Evolutionary conservation across 1,284 basidiomycete genomes (phyloP), one percentile per base, ranked within the genome.

Genomic region (Irpex lacteus): DNA sequence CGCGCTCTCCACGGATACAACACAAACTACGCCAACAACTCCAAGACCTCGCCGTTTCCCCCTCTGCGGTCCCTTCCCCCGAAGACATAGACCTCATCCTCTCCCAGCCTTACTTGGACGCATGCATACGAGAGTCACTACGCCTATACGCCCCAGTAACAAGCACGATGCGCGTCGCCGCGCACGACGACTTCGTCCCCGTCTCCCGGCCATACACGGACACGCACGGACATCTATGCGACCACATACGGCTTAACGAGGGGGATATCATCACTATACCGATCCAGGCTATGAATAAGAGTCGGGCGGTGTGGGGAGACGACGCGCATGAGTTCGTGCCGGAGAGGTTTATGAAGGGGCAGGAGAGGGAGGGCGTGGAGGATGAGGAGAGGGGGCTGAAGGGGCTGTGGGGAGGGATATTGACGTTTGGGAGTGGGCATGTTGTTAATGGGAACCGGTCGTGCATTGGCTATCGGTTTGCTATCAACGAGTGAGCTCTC

Each of bases 381-480:
- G 34, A 44, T 63, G 72, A 73, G 56, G 77, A 76, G 49, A 78
- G 78, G 63, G 75, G 76, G 7, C 81, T 89, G 38, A 85, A 84
- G 34, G 89, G 88, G 18, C 73, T 90, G 62, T 89, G 84, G 75
- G 82, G 86, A 1, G 85, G 87, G 70, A 81, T 83, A 34, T 71
- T 91, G 62, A 89, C 89, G 15, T 93, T 92, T 76, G 75, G 90
- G 57, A 82, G 81, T 66, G 84, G 83, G 62, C 80, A 77, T 65
- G 71, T 79, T 9, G 66, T 79, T 54, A 82, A 81, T 63, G 89
- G 88, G 26, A 83, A 85, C 67, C 77, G 90, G 62, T 85, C 86
- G 49, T 91, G 89, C 72, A 90, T 91, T 68, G 89, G 90, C 5
- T 91, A 85, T 73, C 82, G 83, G 68, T 91, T 92, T 70, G 88